These are phyloP conservation scores for Cladobotryum mycophilum DNA, from an alignment of 2,329 filamentous ascomycete species.

Conservation along the genomic window DNA sequence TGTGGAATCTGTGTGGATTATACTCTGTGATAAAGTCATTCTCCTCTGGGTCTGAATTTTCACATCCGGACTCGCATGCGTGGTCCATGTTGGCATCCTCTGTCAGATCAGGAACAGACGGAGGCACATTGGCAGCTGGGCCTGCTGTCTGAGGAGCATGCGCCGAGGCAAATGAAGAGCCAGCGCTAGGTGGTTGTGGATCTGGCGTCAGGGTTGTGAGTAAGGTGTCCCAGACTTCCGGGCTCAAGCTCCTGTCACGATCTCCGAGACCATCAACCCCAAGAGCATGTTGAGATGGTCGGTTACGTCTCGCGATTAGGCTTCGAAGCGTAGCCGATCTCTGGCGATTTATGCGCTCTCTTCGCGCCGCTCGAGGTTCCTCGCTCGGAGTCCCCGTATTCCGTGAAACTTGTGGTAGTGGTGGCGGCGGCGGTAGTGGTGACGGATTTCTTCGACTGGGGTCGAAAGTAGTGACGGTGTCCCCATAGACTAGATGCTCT, in stretches of 20 bases:
- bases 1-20: background rate
- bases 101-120: constrained; percentile 27
- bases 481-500: too few species aligned
- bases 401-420: too few species aligned
- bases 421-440: too few species aligned
- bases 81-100: constrained; percentile 33
- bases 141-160: constrained; percentile 35
- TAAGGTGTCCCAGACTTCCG: constrained; percentile 75
- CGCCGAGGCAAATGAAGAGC: constrained; percentile 74
- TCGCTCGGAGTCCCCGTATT: background rate
- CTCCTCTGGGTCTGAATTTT: constrained; percentile 50
- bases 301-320: background rate
- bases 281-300: constrained; percentile 2
- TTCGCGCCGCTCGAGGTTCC: background rate
- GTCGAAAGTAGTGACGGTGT: too few species aligned
- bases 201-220: constrained; percentile 76
- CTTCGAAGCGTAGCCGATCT: background rate
- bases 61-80: constrained; percentile 46
- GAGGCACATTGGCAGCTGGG: constrained; percentile 32
- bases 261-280: constrained; percentile 71
- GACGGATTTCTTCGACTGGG: too few species aligned
- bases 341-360: too few species aligned
- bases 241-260: constrained; percentile 74
- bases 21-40: constrained; percentile 36
- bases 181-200: constrained; percentile 68